A percentile compares a stretch with the other conserved stretches of the same genome.
Conservation (phyloP, 495 filamentous ascomycete species). For the Aspergillus carlsbadensis region DNA sequence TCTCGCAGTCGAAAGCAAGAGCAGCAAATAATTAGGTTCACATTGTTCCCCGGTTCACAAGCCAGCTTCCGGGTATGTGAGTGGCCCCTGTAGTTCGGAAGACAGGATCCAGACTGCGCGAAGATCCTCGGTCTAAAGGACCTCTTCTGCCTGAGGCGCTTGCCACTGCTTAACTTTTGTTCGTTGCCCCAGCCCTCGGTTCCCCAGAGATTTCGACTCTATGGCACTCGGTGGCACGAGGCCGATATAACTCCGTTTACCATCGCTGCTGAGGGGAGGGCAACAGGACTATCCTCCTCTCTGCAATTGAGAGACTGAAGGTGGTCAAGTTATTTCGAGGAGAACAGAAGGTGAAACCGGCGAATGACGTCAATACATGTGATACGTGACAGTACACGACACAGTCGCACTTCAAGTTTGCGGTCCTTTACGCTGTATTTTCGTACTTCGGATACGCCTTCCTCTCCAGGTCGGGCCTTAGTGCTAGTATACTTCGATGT, state of each 20-base stretch:
- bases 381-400: slow-evolving; percentile 29
- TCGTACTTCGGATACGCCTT: neutral
- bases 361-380: slow-evolving; percentile 35
- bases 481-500: too few species aligned
- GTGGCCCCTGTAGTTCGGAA: slow-evolving; percentile 35
- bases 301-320: neutral
- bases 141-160: slow-evolving; percentile 11
- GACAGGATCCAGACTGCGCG: slow-evolving; percentile 37
- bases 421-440: neutral
- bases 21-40: slow-evolving; percentile 8
- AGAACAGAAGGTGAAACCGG: neutral
- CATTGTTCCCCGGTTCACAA: slow-evolving; percentile 28
- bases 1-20: slow-evolving; percentile 2
- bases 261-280: neutral
- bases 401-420: neutral
- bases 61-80: slow-evolving; percentile 29
- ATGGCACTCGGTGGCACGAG: neutral
- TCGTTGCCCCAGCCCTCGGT: slow-evolving; percentile 4
- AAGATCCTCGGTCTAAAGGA: slow-evolving; percentile 48
- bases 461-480: neutral
- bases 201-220: neutral
- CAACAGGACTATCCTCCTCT: neutral
- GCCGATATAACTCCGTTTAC: neutral
- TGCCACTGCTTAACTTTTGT: neutral
- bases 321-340: neutral